Evolutionary conservation across 139 green algal genomes (phyloP), one percentile per base, ranked within the genome.

Genomic region (Picochlorum costavermella): DNA sequence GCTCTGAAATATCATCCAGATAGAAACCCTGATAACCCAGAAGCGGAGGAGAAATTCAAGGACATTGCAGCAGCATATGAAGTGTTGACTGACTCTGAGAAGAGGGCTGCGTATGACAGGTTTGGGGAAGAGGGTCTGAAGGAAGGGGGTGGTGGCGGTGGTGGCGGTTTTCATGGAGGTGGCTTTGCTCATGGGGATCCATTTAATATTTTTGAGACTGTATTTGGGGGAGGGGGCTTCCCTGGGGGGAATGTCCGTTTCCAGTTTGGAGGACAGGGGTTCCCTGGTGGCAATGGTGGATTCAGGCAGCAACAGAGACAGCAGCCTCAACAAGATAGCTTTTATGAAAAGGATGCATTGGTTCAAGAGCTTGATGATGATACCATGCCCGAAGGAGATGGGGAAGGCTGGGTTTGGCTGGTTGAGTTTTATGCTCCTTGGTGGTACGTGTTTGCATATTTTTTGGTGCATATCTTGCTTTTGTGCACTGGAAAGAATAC

Each of bases 1-100:
- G 86, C 86, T 1, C 48, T 92, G 75, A 33, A 50, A 51, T 95
- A 86, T 75, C 89, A 96, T 50, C 89, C 89, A 4, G 87, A 94
- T 59, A 70, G 86, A 12, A 90, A 93, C 57, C 72, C 75, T 4
- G 82, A 90, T 66, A 86, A 92, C 37, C 83, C 87, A 20, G 77
- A 92, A 23, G 87, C 88, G 4, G 85, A 93, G 37, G 63, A 88
- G 23, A 81, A 78, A 33, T 95, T 95, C 63, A 75, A 68, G 29
- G 83, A 86, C 61, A 69, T 89, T 20, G 84, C 80, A 9, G 64
- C 50, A 37, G 89, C 89, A 0, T 95, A 96, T 37, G 89, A 96
- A 59, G 75, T 81, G 14, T 74, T 95, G n/a, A 80, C 66, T 5
- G 89, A 96, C 28, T 23, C 69, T 2, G 80, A 95, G 48, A 92